Percentiles rank a stretch among this genome's conserved stretches.
Conservation (phyloP, 1,284 basidiomycete genomes). For the Baeospora myosura region DNA sequence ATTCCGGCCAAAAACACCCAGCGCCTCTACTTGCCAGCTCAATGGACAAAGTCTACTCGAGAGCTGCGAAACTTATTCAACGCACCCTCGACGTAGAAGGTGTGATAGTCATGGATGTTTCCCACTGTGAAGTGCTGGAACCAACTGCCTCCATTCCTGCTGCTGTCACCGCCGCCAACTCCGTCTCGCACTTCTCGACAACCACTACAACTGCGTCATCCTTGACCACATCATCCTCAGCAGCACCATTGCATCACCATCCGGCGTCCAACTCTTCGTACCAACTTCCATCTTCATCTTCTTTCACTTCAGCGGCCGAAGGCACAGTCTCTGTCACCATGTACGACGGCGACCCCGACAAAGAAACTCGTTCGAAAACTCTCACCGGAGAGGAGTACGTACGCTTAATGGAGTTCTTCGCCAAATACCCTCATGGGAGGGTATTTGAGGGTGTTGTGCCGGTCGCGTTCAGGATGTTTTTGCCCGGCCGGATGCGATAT, state of each 20-base stretch:
- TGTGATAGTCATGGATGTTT: conserved; percentile 87
- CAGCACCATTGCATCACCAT: neutral
- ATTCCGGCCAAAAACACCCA: no score
- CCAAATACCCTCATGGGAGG: conserved; percentile 73
- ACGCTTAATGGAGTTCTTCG: conserved; percentile 69
- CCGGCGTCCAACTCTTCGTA: neutral
- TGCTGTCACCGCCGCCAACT: neutral
- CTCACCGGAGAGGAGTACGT: conserved; percentile 67
- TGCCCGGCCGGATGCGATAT: conserved; percentile 78
- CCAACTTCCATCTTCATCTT: neutral
- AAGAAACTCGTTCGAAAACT: conserved; percentile 38
- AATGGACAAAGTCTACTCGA: conserved; percentile 85
- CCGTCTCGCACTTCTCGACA: neutral
- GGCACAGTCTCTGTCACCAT: conserved; percentile 58
- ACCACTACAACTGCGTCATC: neutral
- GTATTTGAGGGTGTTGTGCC: conserved; percentile 82
- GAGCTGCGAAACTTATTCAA: conserved; percentile 82
- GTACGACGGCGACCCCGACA: conserved; percentile 37
- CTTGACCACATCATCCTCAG: neutral
- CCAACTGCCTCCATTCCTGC: conserved; percentile 32
- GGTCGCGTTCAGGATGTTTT: conserved; percentile 66
- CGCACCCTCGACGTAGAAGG: conserved; percentile 89
- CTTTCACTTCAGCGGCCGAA: conserved; percentile 32
- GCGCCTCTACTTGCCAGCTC: conserved; percentile 31
- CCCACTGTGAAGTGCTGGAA: conserved; percentile 84